A percentile compares a stretch with the other conserved stretches of the same genome.
Conservation (phyloP, 441 rosid species). For the Gossypium davidsonii region DNA sequence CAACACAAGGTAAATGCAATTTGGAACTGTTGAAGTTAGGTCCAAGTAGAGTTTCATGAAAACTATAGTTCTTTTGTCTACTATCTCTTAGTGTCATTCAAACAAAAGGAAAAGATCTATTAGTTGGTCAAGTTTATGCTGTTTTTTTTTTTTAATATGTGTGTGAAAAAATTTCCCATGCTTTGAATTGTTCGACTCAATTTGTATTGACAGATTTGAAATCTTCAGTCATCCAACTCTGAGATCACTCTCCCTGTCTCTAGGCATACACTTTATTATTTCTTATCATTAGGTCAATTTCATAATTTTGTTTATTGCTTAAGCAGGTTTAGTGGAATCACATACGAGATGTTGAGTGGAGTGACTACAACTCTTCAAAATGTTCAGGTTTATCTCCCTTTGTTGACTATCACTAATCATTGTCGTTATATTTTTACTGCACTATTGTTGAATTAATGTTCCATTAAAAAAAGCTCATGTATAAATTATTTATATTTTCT, state of each 20-base stretch:
- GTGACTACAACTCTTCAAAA: slow-evolving; percentile 78
- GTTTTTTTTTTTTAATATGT: neutral
- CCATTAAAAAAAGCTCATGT: slow-evolving; percentile 9
- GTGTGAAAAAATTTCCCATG: neutral
- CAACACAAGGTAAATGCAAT: slow-evolving; percentile 63
- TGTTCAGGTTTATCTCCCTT: slow-evolving; percentile 46
- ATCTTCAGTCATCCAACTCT: neutral
- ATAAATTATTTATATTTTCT: slow-evolving; percentile 17
- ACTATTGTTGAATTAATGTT: slow-evolving; percentile 16
- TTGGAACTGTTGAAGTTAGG: neutral
- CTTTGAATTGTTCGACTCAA: neutral
- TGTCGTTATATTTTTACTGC: neutral
- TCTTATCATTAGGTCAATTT: neutral
- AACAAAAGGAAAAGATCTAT: neutral
- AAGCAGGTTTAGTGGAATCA: slow-evolving; percentile 89
- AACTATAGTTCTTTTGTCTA: neutral
- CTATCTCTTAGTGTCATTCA: neutral
- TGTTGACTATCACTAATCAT: neutral
- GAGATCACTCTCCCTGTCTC: neutral
- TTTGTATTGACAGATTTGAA: neutral
- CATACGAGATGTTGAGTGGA: slow-evolving; percentile 66
- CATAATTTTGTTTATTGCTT: slow-evolving; percentile 10
- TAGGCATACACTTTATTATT: neutral
- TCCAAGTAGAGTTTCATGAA: neutral
- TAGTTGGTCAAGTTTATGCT: neutral